Base-by-base conservation (phyloP, 129 eudicot species). In the Tanacetum coccineum region DNA sequence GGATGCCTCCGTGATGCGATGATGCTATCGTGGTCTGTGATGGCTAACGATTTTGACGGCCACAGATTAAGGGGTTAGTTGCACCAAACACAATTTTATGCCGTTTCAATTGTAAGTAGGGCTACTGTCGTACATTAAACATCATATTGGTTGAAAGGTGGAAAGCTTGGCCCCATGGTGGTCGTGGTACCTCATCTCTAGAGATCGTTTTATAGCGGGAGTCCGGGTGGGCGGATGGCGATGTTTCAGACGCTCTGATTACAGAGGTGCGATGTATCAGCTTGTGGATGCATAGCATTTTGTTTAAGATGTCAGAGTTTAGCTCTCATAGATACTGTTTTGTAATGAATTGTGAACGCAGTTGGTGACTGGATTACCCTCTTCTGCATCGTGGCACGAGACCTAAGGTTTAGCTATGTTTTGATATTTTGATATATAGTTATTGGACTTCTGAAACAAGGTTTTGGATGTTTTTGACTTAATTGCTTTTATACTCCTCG, bases 371-470 rank as follows among this genome's bases (percentile, higher is more conserved):
- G 90, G 95, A 57, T 70, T 89, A 69, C 96, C 96, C 65, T 73
- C 81, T 54, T 89, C 95, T 72, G 96, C 96, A 13, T 89, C 95
- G 18, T 89, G 96, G 96, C 96, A 89, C n/a, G n/a, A 82, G 95
- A 89, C 71, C 96, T 89, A 21, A 89, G 86, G 96, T 87, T 88
- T 55, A 70, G 71, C 20, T n/a, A 21, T 72, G 13, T n/a, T n/a
- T n/a, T n/a, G n/a, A n/a, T n/a, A n/a, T 13, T 45, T 13, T 58
- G 39, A 42, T 56, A 3, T 44, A 1, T 18, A 52, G n/a, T 5
- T 39, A 3, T 39, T 68, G 25, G 40, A 9, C 18, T 21, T 20
- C 10, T 26, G 30, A 46, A 25, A 45, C 12, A 6, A n/a, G 28
- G 0, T 56, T 20, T 42, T 7, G 40, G 40, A 32, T 25, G 46